Conservation (phyloP, 78 protist genomes). For the Planoprotostelium fungivorum region DNA sequence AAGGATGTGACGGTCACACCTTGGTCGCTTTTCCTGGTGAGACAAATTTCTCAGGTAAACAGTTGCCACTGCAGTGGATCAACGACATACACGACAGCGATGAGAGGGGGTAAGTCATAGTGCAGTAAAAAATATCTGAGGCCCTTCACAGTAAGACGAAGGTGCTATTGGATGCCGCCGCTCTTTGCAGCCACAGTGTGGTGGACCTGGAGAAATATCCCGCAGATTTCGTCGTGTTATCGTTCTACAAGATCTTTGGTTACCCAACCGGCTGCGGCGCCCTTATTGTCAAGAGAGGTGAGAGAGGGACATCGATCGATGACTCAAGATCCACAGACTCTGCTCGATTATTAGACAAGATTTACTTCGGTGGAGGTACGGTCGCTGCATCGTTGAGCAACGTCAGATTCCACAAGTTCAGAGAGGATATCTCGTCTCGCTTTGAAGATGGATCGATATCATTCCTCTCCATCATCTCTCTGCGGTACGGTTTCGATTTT, state of each 20-base stretch:
- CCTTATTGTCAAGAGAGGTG: constrained; percentile 61
- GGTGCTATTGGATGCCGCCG: constrained; percentile 71
- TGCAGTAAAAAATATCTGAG: background rate
- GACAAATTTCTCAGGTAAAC: constrained; percentile 45
- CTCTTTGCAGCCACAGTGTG: constrained; percentile 51
- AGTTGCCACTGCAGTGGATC: constrained; percentile 32
- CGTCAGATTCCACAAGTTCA: constrained; percentile 22
- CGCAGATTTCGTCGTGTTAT: constrained; percentile 72
- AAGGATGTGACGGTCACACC: no score
- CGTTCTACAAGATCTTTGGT: constrained; percentile 94
- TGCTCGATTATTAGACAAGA: background rate
- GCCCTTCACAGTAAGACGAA: constrained; percentile 3
- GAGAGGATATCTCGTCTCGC: background rate
- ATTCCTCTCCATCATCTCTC: constrained; percentile 17
- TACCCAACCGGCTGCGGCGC: constrained; percentile 93
- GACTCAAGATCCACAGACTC: background rate
- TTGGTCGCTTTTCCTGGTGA: constrained; percentile 57
- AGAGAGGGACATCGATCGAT: background rate
- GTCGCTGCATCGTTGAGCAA: constrained; percentile 53
- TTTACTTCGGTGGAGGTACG: constrained; percentile 84
- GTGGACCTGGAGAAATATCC: constrained; percentile 45
- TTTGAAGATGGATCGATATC: constrained; percentile 54
- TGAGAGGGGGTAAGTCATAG: background rate
- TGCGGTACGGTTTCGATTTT: constrained; percentile 21
- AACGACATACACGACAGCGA: constrained; percentile 4